A percentile compares a stretch with the other conserved stretches of the same genome.
Conservation (phyloP, 2,329 filamentous ascomycete species). For the Penicillium sp. region DNA sequence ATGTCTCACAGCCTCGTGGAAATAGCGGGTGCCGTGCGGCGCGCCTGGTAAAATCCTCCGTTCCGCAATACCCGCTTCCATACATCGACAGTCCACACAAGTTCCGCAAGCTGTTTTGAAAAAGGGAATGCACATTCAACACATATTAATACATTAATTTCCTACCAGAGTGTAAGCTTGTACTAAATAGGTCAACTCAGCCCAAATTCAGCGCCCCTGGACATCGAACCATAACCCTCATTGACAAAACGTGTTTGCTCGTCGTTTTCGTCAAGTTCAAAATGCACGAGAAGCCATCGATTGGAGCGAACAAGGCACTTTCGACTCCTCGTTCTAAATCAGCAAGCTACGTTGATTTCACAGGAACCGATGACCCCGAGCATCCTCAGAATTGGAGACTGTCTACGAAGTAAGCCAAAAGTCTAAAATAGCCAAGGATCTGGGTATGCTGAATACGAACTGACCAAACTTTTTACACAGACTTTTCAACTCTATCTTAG, state of each 20-base stretch:
- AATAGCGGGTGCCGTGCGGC: neutral
- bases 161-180: neutral
- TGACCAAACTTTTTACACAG: slow-evolving; percentile 4
- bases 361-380: slow-evolving; percentile 50
- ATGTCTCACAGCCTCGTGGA: neutral
- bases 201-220: neutral
- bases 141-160: neutral
- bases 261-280: neutral
- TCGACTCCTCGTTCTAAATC: slow-evolving; percentile 49
- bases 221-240: neutral
- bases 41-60: neutral
- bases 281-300: slow-evolving; percentile 12
- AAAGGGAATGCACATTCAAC: neutral
- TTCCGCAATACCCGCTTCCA: slow-evolving; percentile 5
- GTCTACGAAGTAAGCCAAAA: slow-evolving; percentile 42
- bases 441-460: neutral
- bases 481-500: slow-evolving; percentile 22
- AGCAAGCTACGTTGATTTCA: slow-evolving; percentile 56
- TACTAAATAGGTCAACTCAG: neutral
- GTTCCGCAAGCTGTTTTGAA: neutral
- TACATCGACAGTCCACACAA: neutral
- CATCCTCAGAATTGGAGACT: slow-evolving; percentile 54
- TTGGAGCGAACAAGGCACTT: slow-evolving; percentile 45
- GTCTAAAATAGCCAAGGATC: neutral
- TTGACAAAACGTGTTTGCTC: neutral